These are phyloP conservation scores for Aspergillus sp. DNA, from an alignment of 2,329 filamentous ascomycete species.

Conservation along the genomic window DNA sequence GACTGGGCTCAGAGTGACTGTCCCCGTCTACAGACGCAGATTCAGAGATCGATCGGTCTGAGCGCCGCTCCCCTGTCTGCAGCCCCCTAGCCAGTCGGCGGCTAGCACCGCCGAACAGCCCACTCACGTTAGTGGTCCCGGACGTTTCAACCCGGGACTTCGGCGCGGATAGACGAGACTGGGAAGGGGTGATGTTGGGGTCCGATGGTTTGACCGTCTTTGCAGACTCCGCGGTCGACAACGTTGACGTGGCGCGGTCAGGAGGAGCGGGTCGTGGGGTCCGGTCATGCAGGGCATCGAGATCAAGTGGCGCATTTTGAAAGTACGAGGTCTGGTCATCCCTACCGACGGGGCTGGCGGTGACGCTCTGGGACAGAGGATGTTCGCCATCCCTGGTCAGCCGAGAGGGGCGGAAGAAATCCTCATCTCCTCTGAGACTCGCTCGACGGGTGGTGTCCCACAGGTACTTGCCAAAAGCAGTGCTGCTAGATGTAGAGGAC, in stretches of 20 bases:
- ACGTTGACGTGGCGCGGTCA: constrained; percentile 39
- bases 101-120: constrained; percentile 40
- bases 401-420: constrained; percentile 51
- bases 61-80: constrained; percentile 36
- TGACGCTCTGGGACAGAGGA: constrained; percentile 71
- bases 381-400: constrained; percentile 60
- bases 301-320: constrained; percentile 12
- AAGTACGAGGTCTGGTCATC: constrained; percentile 39
- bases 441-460: constrained; percentile 46
- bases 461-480: constrained; percentile 54
- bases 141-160: constrained; percentile 29
- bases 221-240: constrained; percentile 47
- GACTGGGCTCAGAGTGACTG: constrained; percentile 39
- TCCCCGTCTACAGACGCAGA: constrained; percentile 33
- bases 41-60: constrained; percentile 34
- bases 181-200: constrained; percentile 20
- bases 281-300: constrained; percentile 19
- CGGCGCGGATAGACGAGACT: constrained; percentile 22
- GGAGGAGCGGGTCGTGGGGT: constrained; percentile 37
- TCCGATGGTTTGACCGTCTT: constrained; percentile 42
- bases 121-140: constrained; percentile 33
- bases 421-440: constrained; percentile 57
- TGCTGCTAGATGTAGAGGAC: constrained; percentile 54
- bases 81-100: constrained; percentile 34
- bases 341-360: constrained; percentile 61